phyloP scores from a whole-genome alignment of 352 stramenopile genomes.

The Thalassiosira mediterranea region DNA sequence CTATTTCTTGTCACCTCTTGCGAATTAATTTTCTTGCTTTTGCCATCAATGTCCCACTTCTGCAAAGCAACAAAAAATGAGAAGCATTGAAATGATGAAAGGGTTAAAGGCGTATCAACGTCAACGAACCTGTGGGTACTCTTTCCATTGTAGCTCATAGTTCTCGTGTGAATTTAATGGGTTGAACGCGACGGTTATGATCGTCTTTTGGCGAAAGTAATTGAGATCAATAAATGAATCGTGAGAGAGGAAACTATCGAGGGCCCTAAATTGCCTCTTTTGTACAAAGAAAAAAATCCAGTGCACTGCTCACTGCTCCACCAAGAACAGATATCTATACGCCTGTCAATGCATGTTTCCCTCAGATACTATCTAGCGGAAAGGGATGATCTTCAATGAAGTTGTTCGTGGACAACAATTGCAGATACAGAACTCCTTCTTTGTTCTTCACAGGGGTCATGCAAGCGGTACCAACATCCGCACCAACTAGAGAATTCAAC shows the following conservation, averaged over 20 bases:
- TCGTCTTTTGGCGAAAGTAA: conserved; percentile 56
- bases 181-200: conserved; percentile 76
- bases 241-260: not conserved
- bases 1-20: conserved; percentile 32
- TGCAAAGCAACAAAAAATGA: conserved; percentile 2
- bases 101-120: no score
- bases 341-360: conserved; percentile 27
- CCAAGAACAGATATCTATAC: no score
- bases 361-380: conserved; percentile 85
- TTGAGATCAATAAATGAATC: conserved; percentile 13
- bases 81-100: no score
- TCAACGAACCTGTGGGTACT: conserved; percentile 50
- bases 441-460: conserved; percentile 49
- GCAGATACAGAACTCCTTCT: conserved; percentile 48
- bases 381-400: conserved; percentile 58
- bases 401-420: no score
- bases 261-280: not conserved
- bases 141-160: conserved; percentile 77
- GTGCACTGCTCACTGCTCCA: no score
- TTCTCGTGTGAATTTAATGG: conserved; percentile 47
- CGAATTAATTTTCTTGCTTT: conserved; percentile 42
- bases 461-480: conserved; percentile 13
- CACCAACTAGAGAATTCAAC: conserved; percentile 2
- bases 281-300: no score
- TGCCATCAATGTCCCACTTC: conserved; percentile 50